phyloP scores from a whole-genome alignment of 768 basidiomycete species.

The Naganishia friedmannii region DNA sequence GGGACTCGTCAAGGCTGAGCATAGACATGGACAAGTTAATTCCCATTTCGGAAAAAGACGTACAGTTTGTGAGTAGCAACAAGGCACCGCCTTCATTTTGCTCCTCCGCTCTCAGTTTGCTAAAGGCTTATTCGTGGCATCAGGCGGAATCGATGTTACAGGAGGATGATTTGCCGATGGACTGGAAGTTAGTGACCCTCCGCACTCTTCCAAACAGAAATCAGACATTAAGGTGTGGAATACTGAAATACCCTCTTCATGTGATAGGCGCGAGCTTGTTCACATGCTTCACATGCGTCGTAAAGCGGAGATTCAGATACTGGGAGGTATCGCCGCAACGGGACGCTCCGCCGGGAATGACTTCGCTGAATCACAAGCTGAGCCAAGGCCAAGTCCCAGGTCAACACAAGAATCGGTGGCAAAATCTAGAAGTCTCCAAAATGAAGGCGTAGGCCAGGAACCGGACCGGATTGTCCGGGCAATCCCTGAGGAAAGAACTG shows the following conservation, averaged over 20 bases:
- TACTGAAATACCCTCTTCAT: neutral
- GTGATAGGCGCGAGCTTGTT: slow-evolving; percentile 71
- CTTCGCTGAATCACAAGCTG: neutral
- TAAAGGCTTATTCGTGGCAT: slow-evolving; percentile 33
- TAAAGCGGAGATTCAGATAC: slow-evolving; percentile 84
- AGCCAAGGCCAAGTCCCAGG: neutral
- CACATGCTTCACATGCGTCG: slow-evolving; percentile 75
- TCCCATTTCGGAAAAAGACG: slow-evolving; percentile 67
- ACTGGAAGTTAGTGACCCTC: slow-evolving; percentile 38
- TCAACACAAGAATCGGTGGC: neutral
- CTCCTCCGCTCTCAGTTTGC: neutral
- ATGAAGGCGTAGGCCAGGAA: neutral
- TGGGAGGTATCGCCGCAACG: slow-evolving; percentile 30
- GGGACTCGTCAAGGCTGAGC: slow-evolving; percentile 56
- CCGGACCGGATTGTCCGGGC: neutral
- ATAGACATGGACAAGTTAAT: slow-evolving; percentile 59
- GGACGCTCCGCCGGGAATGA: neutral
- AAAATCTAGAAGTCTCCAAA: neutral
- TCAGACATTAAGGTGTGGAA: too few relatives aligned
- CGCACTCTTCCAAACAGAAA: neutral
- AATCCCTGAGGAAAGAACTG: neutral
- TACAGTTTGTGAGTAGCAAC: slow-evolving; percentile 64
- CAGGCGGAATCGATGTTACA: slow-evolving; percentile 40
- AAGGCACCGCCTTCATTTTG: neutral
- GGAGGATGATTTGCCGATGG: slow-evolving; percentile 35